Evolutionary conservation across 306 rosid species (phyloP), one percentile per base, ranked within the genome.

Genomic region (Neltuma alba): DNA sequence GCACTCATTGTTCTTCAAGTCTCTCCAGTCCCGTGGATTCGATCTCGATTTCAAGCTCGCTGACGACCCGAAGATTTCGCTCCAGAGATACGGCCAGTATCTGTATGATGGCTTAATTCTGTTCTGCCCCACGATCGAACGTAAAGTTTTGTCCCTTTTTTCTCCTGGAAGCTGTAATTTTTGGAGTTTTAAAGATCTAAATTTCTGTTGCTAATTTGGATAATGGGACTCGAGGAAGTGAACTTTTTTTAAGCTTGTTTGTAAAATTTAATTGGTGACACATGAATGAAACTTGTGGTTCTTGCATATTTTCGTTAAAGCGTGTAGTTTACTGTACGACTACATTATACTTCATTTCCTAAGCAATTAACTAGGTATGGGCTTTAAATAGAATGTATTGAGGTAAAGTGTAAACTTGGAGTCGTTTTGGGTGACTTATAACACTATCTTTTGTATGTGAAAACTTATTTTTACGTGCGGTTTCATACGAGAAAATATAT

Each of bases 21-120:
- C 97, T 34, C 92, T 93, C 44, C 91, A 87, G 57, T 95, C 98
- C 67, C 97, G 98, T 2, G 98, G 96, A 31, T 93, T 95, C 92
- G 89, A 93, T 75, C 97, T 95, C 83, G 91, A 91, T 30, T 91
- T 95, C 90, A 91, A 91, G 87, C 96, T 95, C 78, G 98, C 99
- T 15, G 97, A 91, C 10, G 97, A 95, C 54, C 98, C 97, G 74
- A 89, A 91, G 78, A 90, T 92, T 31, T 68, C 88, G 1, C 85
- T 93, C 34, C 98, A 95, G 87, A 71, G 99, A 79, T 91, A 93
- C 48, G 98, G 97, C 85, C 94, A 89, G 85, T 95, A 93, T 73
- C 84, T 86, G 54, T 95, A 90, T 50, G 99, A 95, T 58, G 99
- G 90, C 12, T 79, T 95, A 57, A 83, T 95, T 68, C 81, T 95